phyloP scores from a whole-genome alignment of 2,329 filamentous ascomycete genomes.

The Penicillium sp. region DNA sequence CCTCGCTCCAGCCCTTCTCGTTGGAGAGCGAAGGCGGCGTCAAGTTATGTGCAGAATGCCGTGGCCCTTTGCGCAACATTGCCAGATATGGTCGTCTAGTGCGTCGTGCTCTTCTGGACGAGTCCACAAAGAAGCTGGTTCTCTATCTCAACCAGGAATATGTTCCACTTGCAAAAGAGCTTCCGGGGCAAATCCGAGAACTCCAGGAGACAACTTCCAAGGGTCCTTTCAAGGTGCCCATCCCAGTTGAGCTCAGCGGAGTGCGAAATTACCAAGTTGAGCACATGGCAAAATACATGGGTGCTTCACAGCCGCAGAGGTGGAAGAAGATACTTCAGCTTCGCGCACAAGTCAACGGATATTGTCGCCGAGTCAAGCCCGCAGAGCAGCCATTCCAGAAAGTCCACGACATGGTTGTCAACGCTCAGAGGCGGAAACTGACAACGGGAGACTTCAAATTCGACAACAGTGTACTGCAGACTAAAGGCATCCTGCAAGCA shows the following conservation, averaged over 20 bases:
- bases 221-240: background rate
- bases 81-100: constrained; percentile 68
- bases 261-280: constrained; percentile 30
- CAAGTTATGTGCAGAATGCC: constrained; percentile 65
- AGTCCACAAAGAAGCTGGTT: constrained; percentile 70
- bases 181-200: constrained; percentile 27
- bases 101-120: constrained; percentile 65
- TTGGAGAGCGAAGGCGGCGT: constrained; percentile 48
- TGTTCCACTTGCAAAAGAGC: constrained; percentile 46
- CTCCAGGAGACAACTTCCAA: background rate
- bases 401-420: constrained; percentile 44
- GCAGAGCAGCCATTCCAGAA: constrained; percentile 49
- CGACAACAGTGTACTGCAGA: constrained; percentile 43
- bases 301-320: constrained; percentile 24
- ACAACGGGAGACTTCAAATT: constrained; percentile 33
- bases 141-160: constrained; percentile 56
- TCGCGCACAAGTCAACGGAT: constrained; percentile 38
- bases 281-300: background rate
- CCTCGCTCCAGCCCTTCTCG: constrained; percentile 56
- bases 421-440: constrained; percentile 37
- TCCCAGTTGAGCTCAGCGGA: constrained; percentile 19
- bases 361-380: constrained; percentile 40
- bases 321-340: constrained; percentile 37
- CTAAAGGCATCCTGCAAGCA: constrained; percentile 51
- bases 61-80: constrained; percentile 63